Evolutionary conservation across 768 basidiomycete species (phyloP), one percentile per base, ranked within the genome.

Genomic region (Vararia minispora): DNA sequence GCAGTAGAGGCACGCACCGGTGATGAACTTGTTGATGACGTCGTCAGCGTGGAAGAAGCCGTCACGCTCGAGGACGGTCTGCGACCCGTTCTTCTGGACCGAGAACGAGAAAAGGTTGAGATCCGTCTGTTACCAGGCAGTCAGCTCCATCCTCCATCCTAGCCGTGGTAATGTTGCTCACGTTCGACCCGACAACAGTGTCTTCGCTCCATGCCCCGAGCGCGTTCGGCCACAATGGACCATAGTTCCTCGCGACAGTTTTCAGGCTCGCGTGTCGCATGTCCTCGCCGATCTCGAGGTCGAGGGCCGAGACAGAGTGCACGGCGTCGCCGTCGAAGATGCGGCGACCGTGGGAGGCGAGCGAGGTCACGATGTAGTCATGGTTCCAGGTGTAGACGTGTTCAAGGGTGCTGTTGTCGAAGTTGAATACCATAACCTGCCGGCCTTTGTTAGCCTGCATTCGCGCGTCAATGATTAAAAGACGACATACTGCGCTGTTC

Each of bases 291-390:
- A 49, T 43, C 13, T 39, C 28, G 35, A 81, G 55, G 40, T 69
- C 68, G 23, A 92, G 61, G 20, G 88, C 47, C 3, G 87, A 79
- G 13, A 92, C 67, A 0, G 88, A 89, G 52, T 73, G 76, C 20
- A 92, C 71, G 6, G 79, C 76, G 51, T 95, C 91, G 25, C 84
- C 85, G n/a, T 77, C 69, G 13, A 84, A 58, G 18, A 94, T 54
- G 32, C 58, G 61, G 42, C 76, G 58, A 2, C 63, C 68, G 33
- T 67, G 68, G 3, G 72, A 60, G 0, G 70, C 73, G 16, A 95
- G 58, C 39, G 72, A 76, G 4, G 72, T 75, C 21, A 91, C 74
- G 40, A 84, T 44, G 58, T 91, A 90, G 39, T 85, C 89, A 53
- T 88, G 84, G 46, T 82, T 77, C 80, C 87, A 91, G 27, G 71